Base-by-base conservation (phyloP, 2,329 filamentous ascomycete genomes). In the Monosporascus sp. region DNA sequence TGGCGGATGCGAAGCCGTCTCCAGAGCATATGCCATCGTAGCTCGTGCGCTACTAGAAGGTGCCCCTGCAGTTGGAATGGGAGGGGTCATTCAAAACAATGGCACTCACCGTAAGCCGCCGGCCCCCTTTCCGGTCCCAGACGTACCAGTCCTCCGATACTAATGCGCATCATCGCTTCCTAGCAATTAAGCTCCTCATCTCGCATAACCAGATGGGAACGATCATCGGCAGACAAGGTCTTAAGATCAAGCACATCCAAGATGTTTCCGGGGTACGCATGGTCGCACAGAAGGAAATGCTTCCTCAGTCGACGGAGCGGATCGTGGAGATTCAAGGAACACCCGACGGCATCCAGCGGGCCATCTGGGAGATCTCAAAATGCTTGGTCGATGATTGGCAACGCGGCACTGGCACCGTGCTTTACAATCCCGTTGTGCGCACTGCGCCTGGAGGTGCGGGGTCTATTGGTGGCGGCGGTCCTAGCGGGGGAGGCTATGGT, bases 181-280 rank as follows among this genome's bases (percentile, higher is more conserved):
- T 62, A 99, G 94, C 94, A 56, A 89, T 99, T 72, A 96, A 96
- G 69, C 86, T 99, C 34, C 86, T 99, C 70, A 97, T 99, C 72
- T 99, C 94, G 36, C 93, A 99, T 78, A 97, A 97, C 72, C 94
- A 99, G 75, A 99, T 99, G 94, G 94, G 94, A 57, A 99, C 94
- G 65, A 97, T 99, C 75, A 99, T 99, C 68, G 94, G 94, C 65
- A 86, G 91, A 60, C 89, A 95, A 71, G 94, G 94, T 54, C 81
- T 97, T 62, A 99, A 97, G 80, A 99, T 99, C 80, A 99, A 99
- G 82, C 90, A 97, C 71, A 99, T 99, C 62, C 94, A 99, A 72
- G 94, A 99, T 71, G 86, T 85, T 31, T 97, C 94, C 5, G 92
- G 92, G 60, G 94, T 97, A 54, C 92, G 94, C 68, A 99, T 99